Evolutionary conservation across 2,329 filamentous ascomycete genomes (phyloP).

Genomic region (Epichloe sibirici): DNA sequence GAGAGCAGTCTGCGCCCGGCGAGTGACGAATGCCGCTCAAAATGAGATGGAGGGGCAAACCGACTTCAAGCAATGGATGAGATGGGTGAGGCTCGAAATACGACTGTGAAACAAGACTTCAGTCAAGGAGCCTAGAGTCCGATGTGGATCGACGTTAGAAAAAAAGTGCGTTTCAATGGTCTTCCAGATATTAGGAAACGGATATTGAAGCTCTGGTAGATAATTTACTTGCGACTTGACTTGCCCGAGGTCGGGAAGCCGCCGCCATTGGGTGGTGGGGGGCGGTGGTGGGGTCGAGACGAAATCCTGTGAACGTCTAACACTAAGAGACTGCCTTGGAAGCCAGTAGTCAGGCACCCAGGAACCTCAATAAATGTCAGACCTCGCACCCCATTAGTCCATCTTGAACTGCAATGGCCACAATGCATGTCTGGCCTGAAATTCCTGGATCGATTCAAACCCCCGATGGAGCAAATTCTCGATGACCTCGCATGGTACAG

Average conservation of each 20-base stretch:
- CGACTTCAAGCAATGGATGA: neutral
- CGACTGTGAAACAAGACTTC: neutral
- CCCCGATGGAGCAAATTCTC: no score
- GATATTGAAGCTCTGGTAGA: neutral
- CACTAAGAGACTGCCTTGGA: neutral
- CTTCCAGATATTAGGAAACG: neutral
- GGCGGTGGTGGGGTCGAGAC: neutral
- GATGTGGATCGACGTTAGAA: neutral
- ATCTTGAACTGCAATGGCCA: no score
- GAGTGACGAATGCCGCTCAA: neutral
- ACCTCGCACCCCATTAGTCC: no score
- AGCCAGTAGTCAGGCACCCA: no score
- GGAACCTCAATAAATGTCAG: no score
- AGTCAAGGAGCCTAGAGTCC: no score
- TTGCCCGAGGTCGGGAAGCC: constrained; percentile 1
- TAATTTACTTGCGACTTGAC: neutral
- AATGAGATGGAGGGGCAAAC: neutral
- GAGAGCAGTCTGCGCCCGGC: neutral
- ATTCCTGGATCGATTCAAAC: no score
- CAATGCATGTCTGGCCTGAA: no score
- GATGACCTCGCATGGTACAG: no score
- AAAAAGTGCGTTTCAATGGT: neutral
- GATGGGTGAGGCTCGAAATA: neutral
- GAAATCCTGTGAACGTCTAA: no score
- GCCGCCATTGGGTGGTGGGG: neutral